Percentiles rank a stretch among this genome's conserved stretches.
Evolutionary conservation across 2,329 filamentous ascomycete genomes (phyloP).

Genomic region (Botrytis cinerea): DNA sequence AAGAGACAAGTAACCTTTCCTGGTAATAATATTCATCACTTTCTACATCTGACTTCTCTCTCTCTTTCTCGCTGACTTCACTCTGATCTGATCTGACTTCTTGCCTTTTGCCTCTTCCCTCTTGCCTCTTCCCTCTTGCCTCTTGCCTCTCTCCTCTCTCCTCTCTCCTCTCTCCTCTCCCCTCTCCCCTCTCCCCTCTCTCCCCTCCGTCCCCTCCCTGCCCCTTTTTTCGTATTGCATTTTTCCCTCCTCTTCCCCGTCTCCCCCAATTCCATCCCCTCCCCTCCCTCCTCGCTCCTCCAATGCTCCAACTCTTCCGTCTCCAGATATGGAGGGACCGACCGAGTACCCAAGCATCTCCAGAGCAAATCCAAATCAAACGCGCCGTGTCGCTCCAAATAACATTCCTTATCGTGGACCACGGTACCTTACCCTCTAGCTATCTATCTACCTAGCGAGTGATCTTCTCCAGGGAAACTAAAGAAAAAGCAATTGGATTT

Average conservation of each 20-base stretch:
- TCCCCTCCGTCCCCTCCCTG: not conserved
- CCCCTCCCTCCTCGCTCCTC: too few species aligned
- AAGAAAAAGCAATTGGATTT: slow-evolving; percentile 1
- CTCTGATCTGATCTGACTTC: too few species aligned
- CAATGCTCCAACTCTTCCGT: not conserved
- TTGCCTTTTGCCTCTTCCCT: not conserved
- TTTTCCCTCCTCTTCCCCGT: too few species aligned
- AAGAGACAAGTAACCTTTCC: not conserved
- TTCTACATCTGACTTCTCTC: not conserved
- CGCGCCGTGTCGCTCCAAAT: not conserved
- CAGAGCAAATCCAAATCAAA: not conserved
- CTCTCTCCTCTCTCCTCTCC: not conserved
- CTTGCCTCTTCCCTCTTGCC: not conserved
- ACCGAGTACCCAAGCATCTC: not conserved
- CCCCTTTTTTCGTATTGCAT: not conserved
- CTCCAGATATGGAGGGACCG: not conserved
- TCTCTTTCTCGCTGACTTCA: not conserved
- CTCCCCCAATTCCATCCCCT: too few species aligned
- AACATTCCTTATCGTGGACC: not conserved
- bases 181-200: not conserved
- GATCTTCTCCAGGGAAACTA: slow-evolving; percentile 6
- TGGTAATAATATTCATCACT: not conserved
- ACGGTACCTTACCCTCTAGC: not conserved
- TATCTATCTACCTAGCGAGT: not conserved
- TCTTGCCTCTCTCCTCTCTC: not conserved